Evolutionary conservation across 1,139 yeast genomes (phyloP).

Genomic region (Nakaseomyces bracarensis): DNA sequence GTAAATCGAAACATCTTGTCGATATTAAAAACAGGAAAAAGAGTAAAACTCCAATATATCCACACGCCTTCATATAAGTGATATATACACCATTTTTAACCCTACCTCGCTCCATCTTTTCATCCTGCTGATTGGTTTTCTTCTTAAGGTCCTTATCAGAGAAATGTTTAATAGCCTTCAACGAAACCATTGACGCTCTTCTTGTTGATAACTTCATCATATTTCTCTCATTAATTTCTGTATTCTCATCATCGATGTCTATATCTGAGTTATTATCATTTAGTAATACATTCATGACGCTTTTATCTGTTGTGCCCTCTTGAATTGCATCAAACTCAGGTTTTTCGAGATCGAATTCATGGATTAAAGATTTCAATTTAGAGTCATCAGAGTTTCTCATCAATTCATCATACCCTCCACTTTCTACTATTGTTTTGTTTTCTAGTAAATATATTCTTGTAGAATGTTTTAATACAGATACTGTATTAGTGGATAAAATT

Average conservation of each 20-base stretch:
- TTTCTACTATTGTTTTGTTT: constrained; percentile 53
- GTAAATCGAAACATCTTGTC: constrained; percentile 43
- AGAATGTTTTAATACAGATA: constrained; percentile 64
- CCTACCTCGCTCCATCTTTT: constrained; percentile 48
- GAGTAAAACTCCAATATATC: constrained; percentile 42
- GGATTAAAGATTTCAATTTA: constrained; percentile 37
- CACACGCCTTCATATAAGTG: constrained; percentile 62
- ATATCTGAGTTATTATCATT: constrained; percentile 7
- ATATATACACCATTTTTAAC: constrained; percentile 57
- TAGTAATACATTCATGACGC: constrained; percentile 1
- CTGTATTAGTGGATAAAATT: constrained; percentile 72
- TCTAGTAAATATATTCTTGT: constrained; percentile 51
- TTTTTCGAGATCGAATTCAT: constrained; percentile 44
- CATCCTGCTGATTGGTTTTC: constrained; percentile 36
- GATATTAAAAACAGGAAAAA: constrained; percentile 38
- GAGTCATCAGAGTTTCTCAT: constrained; percentile 40
- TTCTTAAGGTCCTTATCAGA: constrained; percentile 24
- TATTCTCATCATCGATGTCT: constrained; percentile 10
- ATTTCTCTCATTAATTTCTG: constrained; percentile 12
- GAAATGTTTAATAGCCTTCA: constrained; percentile 30
- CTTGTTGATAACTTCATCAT: constrained; percentile 34
- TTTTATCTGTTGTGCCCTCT: constrained; percentile 5
- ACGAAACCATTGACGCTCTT: constrained; percentile 55
- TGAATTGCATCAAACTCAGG: constrained; percentile 8
- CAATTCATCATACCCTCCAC: constrained; percentile 47